Percentiles rank a stretch among this genome's conserved stretches.
phyloP scores from a whole-genome alignment of 139 green algal species.

The Monoraphidium neglectum region DNA sequence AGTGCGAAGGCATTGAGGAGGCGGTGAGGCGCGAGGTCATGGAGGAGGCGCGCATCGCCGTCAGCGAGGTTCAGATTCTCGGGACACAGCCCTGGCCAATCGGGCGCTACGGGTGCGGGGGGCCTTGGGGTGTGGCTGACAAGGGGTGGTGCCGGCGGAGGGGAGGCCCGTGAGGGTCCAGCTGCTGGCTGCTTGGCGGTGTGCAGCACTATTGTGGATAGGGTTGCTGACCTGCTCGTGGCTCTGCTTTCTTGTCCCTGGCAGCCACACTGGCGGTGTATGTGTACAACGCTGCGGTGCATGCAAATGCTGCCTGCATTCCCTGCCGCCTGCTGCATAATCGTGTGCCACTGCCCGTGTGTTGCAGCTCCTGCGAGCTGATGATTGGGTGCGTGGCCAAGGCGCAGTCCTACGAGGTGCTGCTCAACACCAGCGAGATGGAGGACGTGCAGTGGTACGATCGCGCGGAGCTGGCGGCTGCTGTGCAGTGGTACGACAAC shows the following conservation, averaged over 20 bases:
- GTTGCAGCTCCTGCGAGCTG: conserved; percentile 73
- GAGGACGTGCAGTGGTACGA: conserved; percentile 77
- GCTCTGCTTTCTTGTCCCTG: too few species aligned
- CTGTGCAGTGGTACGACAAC: conserved; percentile 38
- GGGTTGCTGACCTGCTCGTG: too few species aligned
- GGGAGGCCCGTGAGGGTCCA: too few species aligned
- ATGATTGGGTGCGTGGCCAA: conserved; percentile 89
- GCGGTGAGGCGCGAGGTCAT: conserved; percentile 69
- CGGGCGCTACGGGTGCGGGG: conserved; percentile 44
- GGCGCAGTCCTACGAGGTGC: conserved; percentile 54
- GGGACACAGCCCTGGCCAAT: conserved; percentile 80
- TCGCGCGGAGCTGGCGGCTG: conserved; percentile 45
- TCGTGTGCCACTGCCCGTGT: too few species aligned
- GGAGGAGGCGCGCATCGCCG: conserved; percentile 65
- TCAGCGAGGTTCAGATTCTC: conserved; percentile 41
- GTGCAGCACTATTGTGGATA: too few species aligned
- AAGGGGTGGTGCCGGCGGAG: too few species aligned
- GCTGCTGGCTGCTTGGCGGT: too few species aligned
- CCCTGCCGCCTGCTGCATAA: too few species aligned
- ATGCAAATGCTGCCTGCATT: too few species aligned
- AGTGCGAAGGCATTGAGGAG: conserved; percentile 84
- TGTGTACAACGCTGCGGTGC: neutral
- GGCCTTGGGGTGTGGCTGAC: too few species aligned
- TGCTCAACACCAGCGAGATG: conserved; percentile 72
- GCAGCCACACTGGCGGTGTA: too few species aligned